phyloP scores from a whole-genome alignment of 352 stramenopile species.

The Globisporangium nagaii region DNA sequence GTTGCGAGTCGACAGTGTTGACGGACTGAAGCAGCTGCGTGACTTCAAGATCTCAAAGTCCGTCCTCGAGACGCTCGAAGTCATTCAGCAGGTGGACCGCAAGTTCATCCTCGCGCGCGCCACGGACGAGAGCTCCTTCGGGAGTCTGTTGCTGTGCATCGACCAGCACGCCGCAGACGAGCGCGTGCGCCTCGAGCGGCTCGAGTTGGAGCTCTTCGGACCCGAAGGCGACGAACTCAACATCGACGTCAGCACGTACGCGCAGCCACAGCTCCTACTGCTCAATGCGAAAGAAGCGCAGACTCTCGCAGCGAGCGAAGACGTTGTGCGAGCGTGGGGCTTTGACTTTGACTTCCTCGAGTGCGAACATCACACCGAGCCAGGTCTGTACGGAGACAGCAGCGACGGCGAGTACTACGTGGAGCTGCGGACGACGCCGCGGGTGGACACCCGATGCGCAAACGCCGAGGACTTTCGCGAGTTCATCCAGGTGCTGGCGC shows the following conservation, averaged over 20 bases:
- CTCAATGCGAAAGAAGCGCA: conserved; percentile 54
- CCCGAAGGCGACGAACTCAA: conserved; percentile 36
- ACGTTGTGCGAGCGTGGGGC: conserved; percentile 72
- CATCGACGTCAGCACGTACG: conserved; percentile 47
- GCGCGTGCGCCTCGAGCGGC: conserved; percentile 74
- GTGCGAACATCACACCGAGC: conserved; percentile 7
- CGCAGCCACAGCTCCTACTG: conserved; percentile 38
- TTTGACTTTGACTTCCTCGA: conserved; percentile 53
- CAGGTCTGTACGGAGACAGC: neutral
- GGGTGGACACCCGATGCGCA: conserved; percentile 65
- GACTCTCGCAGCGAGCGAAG: conserved; percentile 33
- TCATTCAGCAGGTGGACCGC: conserved; percentile 86
- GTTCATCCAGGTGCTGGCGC: conserved; percentile 67
- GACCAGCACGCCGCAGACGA: conserved; percentile 92
- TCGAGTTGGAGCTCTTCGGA: conserved; percentile 73
- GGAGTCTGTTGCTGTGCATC: conserved; percentile 64
- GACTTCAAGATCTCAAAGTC: conserved; percentile 60
- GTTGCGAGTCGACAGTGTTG: conserved; percentile 31
- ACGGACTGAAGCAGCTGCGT: conserved; percentile 11
- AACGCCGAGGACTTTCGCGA: conserved; percentile 77
- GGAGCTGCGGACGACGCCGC: conserved; percentile 40
- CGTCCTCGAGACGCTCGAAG: conserved; percentile 53
- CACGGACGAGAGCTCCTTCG: conserved; percentile 12
- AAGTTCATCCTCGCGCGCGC: conserved; percentile 87
- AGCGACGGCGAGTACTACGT: conserved; percentile 3